These are phyloP conservation scores for Pezicula carpinea DNA, from an alignment of 2,329 filamentous ascomycete species.

Conservation along the genomic window DNA sequence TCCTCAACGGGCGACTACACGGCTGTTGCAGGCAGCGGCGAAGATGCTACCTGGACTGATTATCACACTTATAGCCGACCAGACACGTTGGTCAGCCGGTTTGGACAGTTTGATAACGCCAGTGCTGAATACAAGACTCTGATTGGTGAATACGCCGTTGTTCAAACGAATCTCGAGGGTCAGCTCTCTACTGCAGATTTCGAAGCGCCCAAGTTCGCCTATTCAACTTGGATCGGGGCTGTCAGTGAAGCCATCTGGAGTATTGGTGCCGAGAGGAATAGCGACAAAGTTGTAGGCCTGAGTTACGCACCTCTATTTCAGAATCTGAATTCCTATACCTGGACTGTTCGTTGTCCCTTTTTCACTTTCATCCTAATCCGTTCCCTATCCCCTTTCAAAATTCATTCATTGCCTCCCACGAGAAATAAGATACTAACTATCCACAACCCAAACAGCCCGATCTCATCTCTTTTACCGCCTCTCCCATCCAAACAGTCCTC, in stretches of 20 bases:
- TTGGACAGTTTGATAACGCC: constrained; percentile 17
- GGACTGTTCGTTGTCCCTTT: constrained; percentile 18
- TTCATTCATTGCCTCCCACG: too few relatives aligned
- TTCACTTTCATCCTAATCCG: not conserved
- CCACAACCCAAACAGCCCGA: constrained; percentile 25
- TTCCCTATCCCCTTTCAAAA: not conserved
- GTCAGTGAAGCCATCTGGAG: constrained; percentile 23
- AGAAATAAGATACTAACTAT: constrained; percentile 3
- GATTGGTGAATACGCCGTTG: constrained; percentile 24
- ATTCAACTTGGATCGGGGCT: constrained; percentile 21
- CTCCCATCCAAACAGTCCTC: constrained; percentile 42
- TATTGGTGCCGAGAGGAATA: constrained; percentile 22
- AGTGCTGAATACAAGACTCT: constrained; percentile 16
- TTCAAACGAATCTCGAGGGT: constrained; percentile 15
- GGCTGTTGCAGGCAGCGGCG: constrained; percentile 6
- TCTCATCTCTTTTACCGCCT: constrained; percentile 26
- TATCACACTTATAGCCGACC: constrained; percentile 22
- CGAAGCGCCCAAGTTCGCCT: constrained; percentile 9
- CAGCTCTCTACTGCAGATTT: constrained; percentile 11
- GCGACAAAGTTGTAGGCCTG: constrained; percentile 19
- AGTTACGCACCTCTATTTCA: constrained; percentile 25
- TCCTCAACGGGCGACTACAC: constrained; percentile 18
- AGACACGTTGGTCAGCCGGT: constrained; percentile 18
- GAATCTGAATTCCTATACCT: constrained; percentile 23
- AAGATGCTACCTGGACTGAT: constrained; percentile 12